phyloP scores from a whole-genome alignment of 2,329 filamentous ascomycete species.

The Hymenoscyphus linearis region DNA sequence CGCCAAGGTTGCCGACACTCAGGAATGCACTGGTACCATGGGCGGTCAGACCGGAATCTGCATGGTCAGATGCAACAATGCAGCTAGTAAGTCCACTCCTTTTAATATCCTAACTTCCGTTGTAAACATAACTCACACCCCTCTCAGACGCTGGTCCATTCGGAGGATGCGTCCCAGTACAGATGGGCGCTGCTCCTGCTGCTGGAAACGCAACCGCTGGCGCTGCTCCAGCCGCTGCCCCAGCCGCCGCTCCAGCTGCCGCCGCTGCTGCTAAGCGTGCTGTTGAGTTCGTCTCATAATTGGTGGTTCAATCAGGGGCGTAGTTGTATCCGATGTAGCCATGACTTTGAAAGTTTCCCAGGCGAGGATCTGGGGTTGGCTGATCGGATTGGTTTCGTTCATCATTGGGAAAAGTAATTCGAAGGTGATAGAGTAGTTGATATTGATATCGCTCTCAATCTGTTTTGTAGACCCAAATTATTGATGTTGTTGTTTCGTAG shows the following conservation, averaged over 20 bases:
- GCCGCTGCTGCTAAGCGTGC: background rate
- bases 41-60: conserved; percentile 55
- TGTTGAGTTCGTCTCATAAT: background rate
- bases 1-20: conserved; percentile 50
- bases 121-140: background rate
- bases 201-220: conserved; percentile 14
- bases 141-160: conserved; percentile 49
- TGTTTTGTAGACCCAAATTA: background rate
- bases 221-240: background rate
- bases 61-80: conserved; percentile 59
- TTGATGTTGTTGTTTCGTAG: too few species aligned
- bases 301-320: background rate
- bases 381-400: background rate
- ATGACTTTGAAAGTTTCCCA: background rate
- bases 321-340: background rate
- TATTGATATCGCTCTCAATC: background rate
- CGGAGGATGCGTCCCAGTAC: conserved; percentile 54
- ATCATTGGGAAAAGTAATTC: background rate
- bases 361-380: background rate
- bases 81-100: conserved; percentile 33
- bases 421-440: background rate
- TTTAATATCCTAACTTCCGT: background rate
- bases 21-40: conserved; percentile 54
- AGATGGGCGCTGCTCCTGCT: conserved; percentile 34
- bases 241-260: background rate